These are phyloP conservation scores for Tritrichomonas foetus DNA, from an alignment of 208 protist genomes.

Conservation along the genomic window DNA sequence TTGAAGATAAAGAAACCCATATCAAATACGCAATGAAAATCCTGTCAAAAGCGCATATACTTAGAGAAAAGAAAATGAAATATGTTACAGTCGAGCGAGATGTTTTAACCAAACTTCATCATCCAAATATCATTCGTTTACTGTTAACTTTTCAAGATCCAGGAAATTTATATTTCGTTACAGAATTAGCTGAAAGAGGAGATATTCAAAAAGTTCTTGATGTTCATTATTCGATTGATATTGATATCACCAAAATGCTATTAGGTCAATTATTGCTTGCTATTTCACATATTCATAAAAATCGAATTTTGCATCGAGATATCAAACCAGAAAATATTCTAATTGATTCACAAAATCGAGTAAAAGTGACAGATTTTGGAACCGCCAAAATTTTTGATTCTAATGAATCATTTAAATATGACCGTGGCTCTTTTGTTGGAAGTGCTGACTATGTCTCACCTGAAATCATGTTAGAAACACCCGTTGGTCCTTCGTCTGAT, in stretches of 20 bases:
- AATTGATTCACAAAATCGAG: neutral
- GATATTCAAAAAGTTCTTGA: neutral
- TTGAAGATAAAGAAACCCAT: neutral
- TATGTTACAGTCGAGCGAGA: neutral
- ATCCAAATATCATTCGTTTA: conserved; percentile 24
- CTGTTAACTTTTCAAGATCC: neutral
- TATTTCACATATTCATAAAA: neutral
- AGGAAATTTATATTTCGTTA: neutral
- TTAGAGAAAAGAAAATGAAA: neutral
- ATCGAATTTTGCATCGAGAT: neutral
- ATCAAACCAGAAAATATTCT: conserved; percentile 37
- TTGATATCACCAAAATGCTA: neutral
- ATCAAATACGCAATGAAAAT: conserved; percentile 34
- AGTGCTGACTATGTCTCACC: neutral
- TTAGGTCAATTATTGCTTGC: neutral
- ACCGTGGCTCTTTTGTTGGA: neutral
- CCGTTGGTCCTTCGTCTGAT: neutral
- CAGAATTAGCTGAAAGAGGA: neutral
- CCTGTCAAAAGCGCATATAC: neutral
- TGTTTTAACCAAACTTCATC: neutral
- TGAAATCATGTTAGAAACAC: neutral
- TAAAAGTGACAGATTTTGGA: conserved; percentile 16
- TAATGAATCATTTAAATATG: neutral
- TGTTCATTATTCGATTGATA: neutral
- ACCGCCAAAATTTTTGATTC: neutral